A percentile compares a stretch with the other conserved stretches of the same genome.
These are phyloP conservation scores for Triglochin maritima DNA, from an alignment of 106 monocot genomes.

Conservation along the genomic window DNA sequence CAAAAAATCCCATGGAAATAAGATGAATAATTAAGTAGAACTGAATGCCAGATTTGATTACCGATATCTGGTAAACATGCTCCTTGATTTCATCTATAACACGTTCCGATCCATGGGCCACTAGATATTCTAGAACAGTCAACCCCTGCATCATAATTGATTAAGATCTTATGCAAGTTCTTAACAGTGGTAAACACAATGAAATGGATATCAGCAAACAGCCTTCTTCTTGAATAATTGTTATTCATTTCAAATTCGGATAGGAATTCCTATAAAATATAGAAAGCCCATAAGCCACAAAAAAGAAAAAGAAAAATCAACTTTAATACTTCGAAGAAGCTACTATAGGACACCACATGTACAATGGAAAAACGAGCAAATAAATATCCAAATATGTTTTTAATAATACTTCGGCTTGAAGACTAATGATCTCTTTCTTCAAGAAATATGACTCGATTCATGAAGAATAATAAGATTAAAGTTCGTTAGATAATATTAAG, in stretches of 20 bases:
- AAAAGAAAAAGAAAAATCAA: neutral
- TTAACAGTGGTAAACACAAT: no score
- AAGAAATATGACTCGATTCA: no score
- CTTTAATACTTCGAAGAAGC: neutral
- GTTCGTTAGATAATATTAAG: no score
- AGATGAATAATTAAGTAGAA: neutral
- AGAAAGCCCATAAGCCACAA: neutral
- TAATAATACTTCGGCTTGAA: no score
- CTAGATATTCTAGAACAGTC: slow-evolving; percentile 84
- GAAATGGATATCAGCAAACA: no score
- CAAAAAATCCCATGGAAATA: no score
- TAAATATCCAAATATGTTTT: neutral
- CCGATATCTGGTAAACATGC: slow-evolving; percentile 86
- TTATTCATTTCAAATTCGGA: no score
- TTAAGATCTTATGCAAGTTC: neutral
- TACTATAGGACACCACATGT: no score
- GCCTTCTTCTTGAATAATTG: no score
- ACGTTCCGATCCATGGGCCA: slow-evolving; percentile 82
- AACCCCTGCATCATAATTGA: slow-evolving; percentile 34
- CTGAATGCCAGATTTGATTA: slow-evolving; percentile 14
- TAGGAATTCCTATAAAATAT: no score
- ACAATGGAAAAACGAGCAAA: neutral
- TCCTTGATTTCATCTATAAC: slow-evolving; percentile 89
- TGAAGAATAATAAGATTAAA: no score
- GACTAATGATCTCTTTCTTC: no score